These are phyloP conservation scores for Ensete glaucum DNA, from an alignment of 176 grass and related monocot species.

Conservation along the genomic window DNA sequence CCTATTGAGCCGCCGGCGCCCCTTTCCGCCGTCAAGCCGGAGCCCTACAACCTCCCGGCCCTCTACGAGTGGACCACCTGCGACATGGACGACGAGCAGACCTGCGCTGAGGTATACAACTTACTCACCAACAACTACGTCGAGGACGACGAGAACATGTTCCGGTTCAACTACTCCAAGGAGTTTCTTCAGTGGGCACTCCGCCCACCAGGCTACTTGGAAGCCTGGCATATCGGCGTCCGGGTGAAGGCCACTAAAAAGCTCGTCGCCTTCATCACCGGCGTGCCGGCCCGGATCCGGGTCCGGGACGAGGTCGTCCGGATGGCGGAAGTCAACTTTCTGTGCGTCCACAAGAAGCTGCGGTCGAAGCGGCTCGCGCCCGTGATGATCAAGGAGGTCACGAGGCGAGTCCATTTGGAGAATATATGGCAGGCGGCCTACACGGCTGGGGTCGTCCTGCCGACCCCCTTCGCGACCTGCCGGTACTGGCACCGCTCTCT, in stretches of 20 bases:
- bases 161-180: slow-evolving; percentile 97
- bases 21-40: slow-evolving; percentile 73
- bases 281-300: slow-evolving; percentile 87
- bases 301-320: slow-evolving; percentile 58
- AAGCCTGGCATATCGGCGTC: slow-evolving; percentile 97
- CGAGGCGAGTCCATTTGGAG: slow-evolving; percentile 81
- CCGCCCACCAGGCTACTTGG: slow-evolving; percentile 75
- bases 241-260: slow-evolving; percentile 72
- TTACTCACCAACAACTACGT: slow-evolving; percentile 94
- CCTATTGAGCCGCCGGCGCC: slow-evolving; percentile 64
- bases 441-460: slow-evolving; percentile 84
- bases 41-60: slow-evolving; percentile 75
- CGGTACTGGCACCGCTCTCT: slow-evolving; percentile 92
- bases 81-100: slow-evolving; percentile 74
- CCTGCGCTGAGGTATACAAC: slow-evolving; percentile 76
- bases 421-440: slow-evolving; percentile 99
- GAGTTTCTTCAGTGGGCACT: slow-evolving; percentile 93
- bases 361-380: slow-evolving; percentile 97
- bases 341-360: slow-evolving; percentile 99
- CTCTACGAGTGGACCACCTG: slow-evolving; percentile 94
- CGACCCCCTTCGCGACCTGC: slow-evolving; percentile 88
- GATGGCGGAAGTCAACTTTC: slow-evolving; percentile 99
- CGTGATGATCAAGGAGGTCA: slow-evolving; percentile 97
- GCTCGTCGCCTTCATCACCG: slow-evolving; percentile 93
- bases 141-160: slow-evolving; percentile 99